Conservation (phyloP, 2,329 filamentous ascomycete species). For the Pseudogymnoascus sp. region DNA sequence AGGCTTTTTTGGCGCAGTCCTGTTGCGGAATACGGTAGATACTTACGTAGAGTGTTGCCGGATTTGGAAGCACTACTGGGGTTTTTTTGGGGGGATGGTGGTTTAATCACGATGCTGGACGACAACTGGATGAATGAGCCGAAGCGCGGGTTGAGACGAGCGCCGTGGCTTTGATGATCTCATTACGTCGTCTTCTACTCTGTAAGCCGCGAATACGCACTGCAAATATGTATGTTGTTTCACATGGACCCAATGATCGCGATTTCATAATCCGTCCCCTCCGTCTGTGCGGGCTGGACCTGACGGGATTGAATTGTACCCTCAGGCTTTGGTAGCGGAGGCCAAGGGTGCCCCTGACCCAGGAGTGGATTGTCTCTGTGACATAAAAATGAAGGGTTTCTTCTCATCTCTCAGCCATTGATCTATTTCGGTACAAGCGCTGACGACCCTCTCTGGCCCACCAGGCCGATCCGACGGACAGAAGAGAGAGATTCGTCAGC, state of each 20-base stretch:
- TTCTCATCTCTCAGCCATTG: background rate
- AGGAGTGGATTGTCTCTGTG: background rate
- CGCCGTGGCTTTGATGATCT: background rate
- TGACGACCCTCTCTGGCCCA: background rate
- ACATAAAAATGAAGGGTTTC: background rate
- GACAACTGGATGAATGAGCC: background rate
- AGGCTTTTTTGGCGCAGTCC: background rate
- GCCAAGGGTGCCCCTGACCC: background rate
- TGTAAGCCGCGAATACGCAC: background rate
- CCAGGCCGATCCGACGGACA: background rate
- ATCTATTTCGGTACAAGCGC: slow-evolving; percentile 1
- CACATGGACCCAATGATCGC: background rate
- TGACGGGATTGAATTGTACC: background rate
- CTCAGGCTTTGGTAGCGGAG: background rate
- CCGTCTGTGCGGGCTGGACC: background rate
- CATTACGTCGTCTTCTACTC: background rate
- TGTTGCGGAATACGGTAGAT: background rate
- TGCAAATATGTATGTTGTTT: background rate
- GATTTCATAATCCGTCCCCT: background rate
- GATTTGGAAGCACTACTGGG: background rate
- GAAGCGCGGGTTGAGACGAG: background rate
- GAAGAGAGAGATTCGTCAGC: background rate
- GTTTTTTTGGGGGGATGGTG: background rate
- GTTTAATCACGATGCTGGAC: background rate
- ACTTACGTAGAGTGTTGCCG: background rate